phyloP scores from a whole-genome alignment of 2,329 filamentous ascomycete genomes.

The Colletotrichum liaoningense region DNA sequence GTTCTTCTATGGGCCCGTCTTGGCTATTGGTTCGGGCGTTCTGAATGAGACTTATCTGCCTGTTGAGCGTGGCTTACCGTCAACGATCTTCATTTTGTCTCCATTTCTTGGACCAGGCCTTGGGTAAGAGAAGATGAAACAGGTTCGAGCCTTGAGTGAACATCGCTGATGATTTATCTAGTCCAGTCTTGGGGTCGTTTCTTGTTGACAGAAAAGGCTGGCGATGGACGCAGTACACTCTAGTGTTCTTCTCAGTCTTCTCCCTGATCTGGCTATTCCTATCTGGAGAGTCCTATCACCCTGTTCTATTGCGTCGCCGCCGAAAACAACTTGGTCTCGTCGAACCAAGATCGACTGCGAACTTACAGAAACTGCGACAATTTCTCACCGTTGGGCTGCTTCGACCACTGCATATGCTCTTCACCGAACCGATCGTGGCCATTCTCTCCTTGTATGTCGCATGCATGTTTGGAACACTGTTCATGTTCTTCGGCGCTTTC shows the following conservation, averaged over 20 bases:
- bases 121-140: not conserved
- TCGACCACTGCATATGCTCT: conserved; percentile 56
- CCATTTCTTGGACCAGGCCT: not conserved
- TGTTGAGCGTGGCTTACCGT: not conserved
- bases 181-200: not conserved
- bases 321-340: not conserved
- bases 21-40: not conserved
- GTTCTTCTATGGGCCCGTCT: not conserved
- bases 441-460: conserved; percentile 63
- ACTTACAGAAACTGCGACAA: not conserved
- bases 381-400: not conserved
- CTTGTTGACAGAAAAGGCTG: not conserved
- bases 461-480: conserved; percentile 63
- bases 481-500: conserved; percentile 58
- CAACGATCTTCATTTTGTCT: not conserved
- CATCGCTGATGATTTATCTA: not conserved
- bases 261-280: not conserved
- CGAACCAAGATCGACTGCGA: not conserved
- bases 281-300: not conserved
- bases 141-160: not conserved
- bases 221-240: not conserved
- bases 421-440: conserved; percentile 72
- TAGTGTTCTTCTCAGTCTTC: not conserved
- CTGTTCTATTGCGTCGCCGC: not conserved
- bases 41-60: not conserved